A percentile compares a stretch with the other conserved stretches of the same genome.
phyloP scores from a whole-genome alignment of 140 eudicot genomes.

The Cichorium intybus region DNA sequence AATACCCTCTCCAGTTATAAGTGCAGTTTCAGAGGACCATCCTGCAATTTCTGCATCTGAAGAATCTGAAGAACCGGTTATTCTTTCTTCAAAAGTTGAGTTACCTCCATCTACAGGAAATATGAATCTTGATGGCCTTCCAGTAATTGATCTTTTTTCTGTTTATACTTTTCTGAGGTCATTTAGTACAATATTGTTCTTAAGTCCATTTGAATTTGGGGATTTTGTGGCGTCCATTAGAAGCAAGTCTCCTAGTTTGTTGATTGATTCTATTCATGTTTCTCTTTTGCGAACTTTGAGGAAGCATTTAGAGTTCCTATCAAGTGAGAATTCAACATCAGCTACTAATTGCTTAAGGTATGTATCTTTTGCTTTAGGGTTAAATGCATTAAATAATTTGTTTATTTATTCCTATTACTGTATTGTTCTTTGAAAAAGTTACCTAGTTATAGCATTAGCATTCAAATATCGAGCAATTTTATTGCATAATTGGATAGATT shows the following conservation, averaged over 20 bases:
- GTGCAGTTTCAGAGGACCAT: constrained; percentile 55
- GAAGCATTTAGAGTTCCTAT: constrained; percentile 67
- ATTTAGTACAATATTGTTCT: constrained; percentile 66
- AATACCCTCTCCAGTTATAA: constrained; percentile 38
- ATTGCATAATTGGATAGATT: background rate
- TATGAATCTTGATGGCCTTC: constrained; percentile 55
- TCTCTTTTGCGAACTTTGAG: constrained; percentile 65
- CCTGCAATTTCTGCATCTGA: constrained; percentile 28
- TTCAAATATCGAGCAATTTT: no score
- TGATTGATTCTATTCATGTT: constrained; percentile 81
- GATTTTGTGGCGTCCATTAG: constrained; percentile 77
- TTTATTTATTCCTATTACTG: background rate
- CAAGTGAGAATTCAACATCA: constrained; percentile 53
- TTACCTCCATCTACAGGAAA: constrained; percentile 73
- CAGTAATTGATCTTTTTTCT: constrained; percentile 64
- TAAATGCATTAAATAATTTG: background rate
- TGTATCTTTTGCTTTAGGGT: constrained; percentile 6
- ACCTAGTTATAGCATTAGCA: background rate
- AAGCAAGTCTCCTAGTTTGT: constrained; percentile 54
- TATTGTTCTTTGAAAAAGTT: background rate
- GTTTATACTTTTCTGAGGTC: constrained; percentile 90
- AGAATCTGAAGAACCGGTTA: constrained; percentile 31
- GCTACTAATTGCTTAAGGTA: constrained; percentile 88
- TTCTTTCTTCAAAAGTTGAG: constrained; percentile 44
- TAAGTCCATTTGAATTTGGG: constrained; percentile 87